A percentile compares a stretch with the other conserved stretches of the same genome.
These are phyloP conservation scores for Colletotrichum chrysophilum DNA, from an alignment of 2,329 filamentous ascomycete genomes.

Conservation along the genomic window DNA sequence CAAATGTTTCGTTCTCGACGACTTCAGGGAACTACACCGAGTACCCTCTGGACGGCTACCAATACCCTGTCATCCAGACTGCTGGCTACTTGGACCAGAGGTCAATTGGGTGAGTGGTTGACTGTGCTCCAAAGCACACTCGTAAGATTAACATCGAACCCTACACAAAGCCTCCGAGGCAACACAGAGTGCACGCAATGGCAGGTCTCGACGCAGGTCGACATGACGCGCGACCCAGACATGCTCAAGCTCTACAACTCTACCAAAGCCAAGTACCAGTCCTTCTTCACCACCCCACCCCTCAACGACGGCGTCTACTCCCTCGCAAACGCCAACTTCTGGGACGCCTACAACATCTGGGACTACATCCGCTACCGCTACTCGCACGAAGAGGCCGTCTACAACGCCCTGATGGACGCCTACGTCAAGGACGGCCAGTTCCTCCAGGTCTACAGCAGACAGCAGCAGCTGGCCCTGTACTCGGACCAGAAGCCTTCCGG, in stretches of 20 bases:
- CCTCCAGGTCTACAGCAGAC: slow-evolving; percentile 68
- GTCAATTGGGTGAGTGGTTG: slow-evolving; percentile 47
- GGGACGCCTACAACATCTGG: slow-evolving; percentile 58
- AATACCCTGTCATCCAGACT: slow-evolving; percentile 73
- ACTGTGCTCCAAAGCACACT: neutral
- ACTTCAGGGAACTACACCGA: slow-evolving; percentile 62
- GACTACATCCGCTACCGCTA: slow-evolving; percentile 61
- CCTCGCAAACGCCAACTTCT: slow-evolving; percentile 41
- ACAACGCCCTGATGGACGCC: slow-evolving; percentile 38
- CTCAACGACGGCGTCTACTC: slow-evolving; percentile 42
- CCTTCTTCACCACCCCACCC: slow-evolving; percentile 41
- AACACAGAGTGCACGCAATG: slow-evolving; percentile 43
- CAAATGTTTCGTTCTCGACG: slow-evolving; percentile 20
- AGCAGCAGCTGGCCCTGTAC: slow-evolving; percentile 65
- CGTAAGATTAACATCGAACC: too few relatives aligned
- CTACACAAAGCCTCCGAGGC: slow-evolving; percentile 39
- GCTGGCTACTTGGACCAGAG: slow-evolving; percentile 49
- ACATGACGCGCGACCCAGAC: slow-evolving; percentile 27
- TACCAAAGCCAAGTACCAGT: slow-evolving; percentile 46
- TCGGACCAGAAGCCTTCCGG: slow-evolving; percentile 65
- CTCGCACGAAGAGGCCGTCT: slow-evolving; percentile 53
- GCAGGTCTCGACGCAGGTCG: slow-evolving; percentile 31
- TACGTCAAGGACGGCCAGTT: slow-evolving; percentile 46
- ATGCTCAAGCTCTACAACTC: slow-evolving; percentile 29
- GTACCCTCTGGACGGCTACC: slow-evolving; percentile 78